These are phyloP conservation scores for Acacia acuminata DNA, from an alignment of 306 rosid species.

Conservation along the genomic window DNA sequence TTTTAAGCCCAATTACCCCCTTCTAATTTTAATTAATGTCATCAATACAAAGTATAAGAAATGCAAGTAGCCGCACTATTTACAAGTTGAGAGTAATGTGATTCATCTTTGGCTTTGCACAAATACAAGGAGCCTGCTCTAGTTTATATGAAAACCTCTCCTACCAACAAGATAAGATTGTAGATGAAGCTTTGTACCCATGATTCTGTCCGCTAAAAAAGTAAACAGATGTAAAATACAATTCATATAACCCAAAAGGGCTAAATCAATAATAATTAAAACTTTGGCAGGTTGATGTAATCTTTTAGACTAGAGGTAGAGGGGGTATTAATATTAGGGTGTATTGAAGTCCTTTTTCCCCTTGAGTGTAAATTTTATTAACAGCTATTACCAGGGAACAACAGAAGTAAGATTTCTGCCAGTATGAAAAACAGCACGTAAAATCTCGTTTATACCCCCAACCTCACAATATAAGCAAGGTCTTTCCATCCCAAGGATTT, in stretches of 20 bases:
- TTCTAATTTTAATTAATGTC: too few species aligned
- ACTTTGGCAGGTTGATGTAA: not conserved
- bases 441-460: not conserved
- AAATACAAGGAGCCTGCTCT: not conserved
- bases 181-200: not conserved
- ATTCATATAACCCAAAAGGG: not conserved
- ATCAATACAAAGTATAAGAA: too few species aligned
- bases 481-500: not conserved
- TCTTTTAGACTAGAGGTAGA: not conserved
- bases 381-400: not conserved
- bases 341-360: not conserved
- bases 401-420: not conserved
- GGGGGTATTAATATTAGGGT: not conserved
- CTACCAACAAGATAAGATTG: not conserved
- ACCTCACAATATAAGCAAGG: not conserved
- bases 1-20: too few species aligned
- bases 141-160: not conserved
- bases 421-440: not conserved
- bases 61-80: not conserved
- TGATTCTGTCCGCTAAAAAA: too few species aligned
- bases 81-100: not conserved
- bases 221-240: too few species aligned
- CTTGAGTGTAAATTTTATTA: not conserved
- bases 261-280: not conserved
- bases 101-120: not conserved